Percentiles rank a stretch among this genome's conserved stretches.
phyloP scores from a whole-genome alignment of 2,329 filamentous ascomycete species.

The Calonectria fujianensis region DNA sequence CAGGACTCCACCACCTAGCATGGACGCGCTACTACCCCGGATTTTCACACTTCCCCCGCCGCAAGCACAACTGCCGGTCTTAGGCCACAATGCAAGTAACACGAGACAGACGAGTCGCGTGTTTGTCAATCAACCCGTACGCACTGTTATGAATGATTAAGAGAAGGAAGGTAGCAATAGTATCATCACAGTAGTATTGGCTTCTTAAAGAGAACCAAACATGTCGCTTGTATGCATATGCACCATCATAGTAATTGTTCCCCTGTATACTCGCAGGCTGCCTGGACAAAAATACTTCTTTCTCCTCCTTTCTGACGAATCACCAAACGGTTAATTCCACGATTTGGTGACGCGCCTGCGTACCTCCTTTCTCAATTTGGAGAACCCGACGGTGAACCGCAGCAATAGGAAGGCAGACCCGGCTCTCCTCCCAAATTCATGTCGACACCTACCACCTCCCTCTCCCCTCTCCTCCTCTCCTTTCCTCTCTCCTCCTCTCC shows the following conservation, averaged over 20 bases:
- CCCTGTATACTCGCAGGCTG: slow-evolving; percentile 2
- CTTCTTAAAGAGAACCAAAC: not conserved
- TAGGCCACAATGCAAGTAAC: slow-evolving; percentile 36
- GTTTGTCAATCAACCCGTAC: not conserved
- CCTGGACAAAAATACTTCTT: slow-evolving; percentile 20
- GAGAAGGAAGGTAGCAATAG: not conserved
- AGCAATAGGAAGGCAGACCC: slow-evolving; percentile 35
- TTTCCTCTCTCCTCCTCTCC: not conserved
- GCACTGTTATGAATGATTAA: not conserved
- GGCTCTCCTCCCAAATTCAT: slow-evolving; percentile 13
- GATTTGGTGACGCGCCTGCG: slow-evolving; percentile 34
- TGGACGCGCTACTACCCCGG: slow-evolving; percentile 54
- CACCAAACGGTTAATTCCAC: slow-evolving; percentile 40
- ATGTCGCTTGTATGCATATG: not conserved
- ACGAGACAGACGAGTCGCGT: slow-evolving; percentile 40
- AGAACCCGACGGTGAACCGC: slow-evolving; percentile 25
- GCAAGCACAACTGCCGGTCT: slow-evolving; percentile 48
- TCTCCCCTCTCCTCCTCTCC: not conserved
- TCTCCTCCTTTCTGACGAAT: slow-evolving; percentile 49
- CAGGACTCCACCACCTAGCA: slow-evolving; percentile 49
- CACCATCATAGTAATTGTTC: not conserved
- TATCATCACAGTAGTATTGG: not conserved
- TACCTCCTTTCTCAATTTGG: slow-evolving; percentile 26
- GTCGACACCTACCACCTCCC: not conserved
- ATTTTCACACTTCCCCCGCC: slow-evolving; percentile 52